Evolutionary conservation across 164 flowering plant genomes (phyloP), one percentile per base, ranked within the genome.

Genomic region (Buxus sempervirens): DNA sequence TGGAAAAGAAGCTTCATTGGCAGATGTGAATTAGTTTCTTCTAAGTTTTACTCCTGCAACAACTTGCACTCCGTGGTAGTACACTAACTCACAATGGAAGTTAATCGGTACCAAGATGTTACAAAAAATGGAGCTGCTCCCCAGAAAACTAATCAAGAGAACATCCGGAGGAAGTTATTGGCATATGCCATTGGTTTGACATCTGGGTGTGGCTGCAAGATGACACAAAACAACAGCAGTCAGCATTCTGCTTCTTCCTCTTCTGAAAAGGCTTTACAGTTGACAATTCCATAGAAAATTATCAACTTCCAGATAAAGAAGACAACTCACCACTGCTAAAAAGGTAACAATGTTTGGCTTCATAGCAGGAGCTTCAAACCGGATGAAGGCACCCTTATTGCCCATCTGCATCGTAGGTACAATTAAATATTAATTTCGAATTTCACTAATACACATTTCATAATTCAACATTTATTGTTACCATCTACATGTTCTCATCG

Each of bases 131-230:
- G 19, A 13, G 41, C 51, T 51, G 7, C 4, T 22, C 36, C 51
- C 26, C 53, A n/a, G 41, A 57, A 58, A 41, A 59, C 25, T 7
- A 41, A 70, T 74, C 72, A 93, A 48, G 83, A 79, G 80, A 94
- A 92, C 90, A 94, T 81, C 18, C 92, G 76, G 60, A 90, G 86
- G 84, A 95, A 95, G 80, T 95, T 90, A 82, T 84, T 95, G 20
- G 97, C 98, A 82, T 92, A 95, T 60, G 97, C 99, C 97, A 95
- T 95, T 54, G 97, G 97, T 83, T 83, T 95, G 24, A 95, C 97
- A 69, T 90, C 90, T 32, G 98, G 97, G 74, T 92, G 98, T 21
- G 88, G 85, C 97, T 92, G 96, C 80, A 85, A 70, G 51, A 66
- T 59, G 22, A 73, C 49, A 53, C 24, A 61, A 63, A 38, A 19